Base-by-base conservation (phyloP, 2,329 filamentous ascomycete genomes). In the Paramyrothecium roridum region DNA sequence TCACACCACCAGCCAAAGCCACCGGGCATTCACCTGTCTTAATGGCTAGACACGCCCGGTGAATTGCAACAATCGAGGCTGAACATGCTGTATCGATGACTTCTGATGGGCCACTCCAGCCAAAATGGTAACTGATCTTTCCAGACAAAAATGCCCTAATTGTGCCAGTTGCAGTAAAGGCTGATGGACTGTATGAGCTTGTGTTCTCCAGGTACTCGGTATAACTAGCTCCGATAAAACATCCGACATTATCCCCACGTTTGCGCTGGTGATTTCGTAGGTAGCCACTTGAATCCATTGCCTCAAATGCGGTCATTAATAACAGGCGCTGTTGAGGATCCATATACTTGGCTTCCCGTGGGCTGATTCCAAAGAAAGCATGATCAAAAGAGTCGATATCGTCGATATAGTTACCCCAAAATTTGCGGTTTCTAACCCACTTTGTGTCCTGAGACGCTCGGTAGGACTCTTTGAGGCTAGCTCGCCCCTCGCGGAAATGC, bases 21-120 rank as follows among this genome's bases (percentile, higher is more conserved):
- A 65, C 60, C 0, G 62, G 49, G 43, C 65, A 69, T 16, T 75
- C 73, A 3, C 67, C 67, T 0, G 59, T 22, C 10, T 60, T 59
- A 1, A 71, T 57, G 2, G 62, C 60, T 6, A 57, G 57, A 53
- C 64, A 71, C 0, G 71, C 73, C 3, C 56, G 54, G 51, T 75
- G 62, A 6, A 75, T 62, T 0, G 72, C 69, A 7, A 74, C 72
- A 0, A 63, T 55, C 0, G 71, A 71, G 0, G 72, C 66, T 0
- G 71, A 72, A 54, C 73, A 76, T 1, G 73, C 73, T 2, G 70
- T 71, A 53, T 76, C 72, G 19, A 74, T 54, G 1, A 65, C 62
- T 11, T 71, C 54, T 1, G 66, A 64, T 0, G 73, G 72, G 0
- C 74, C 72, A 1, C 59, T 65, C 67, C 68, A 73, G 12, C 70